These are phyloP conservation scores for Cystobasidium pallidum DNA, from an alignment of 1,284 basidiomycete species.

Conservation along the genomic window DNA sequence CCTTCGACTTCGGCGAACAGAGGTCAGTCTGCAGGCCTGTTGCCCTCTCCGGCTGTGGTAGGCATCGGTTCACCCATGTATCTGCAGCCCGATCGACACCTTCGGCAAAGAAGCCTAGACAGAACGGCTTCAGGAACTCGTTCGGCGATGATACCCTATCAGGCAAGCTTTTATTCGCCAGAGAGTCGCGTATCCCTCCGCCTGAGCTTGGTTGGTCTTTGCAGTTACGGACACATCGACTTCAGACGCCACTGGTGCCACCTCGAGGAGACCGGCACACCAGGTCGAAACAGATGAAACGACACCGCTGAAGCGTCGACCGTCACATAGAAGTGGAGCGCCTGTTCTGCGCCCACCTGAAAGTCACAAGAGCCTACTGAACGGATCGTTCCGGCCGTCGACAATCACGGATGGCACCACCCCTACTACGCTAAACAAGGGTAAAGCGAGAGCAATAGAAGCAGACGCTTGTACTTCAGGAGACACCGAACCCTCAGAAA, in stretches of 20 bases:
- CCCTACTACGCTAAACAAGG: background rate
- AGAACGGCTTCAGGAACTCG: conserved; percentile 27
- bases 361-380: background rate
- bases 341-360: background rate
- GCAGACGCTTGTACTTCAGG: background rate
- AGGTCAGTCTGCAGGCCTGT: background rate
- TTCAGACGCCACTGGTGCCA: background rate
- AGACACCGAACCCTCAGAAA: background rate
- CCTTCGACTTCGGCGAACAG: background rate
- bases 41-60: no score
- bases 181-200: no score
- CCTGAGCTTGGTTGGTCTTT: no score
- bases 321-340: background rate
- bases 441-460: conserved; percentile 16
- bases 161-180: background rate
- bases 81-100: conserved; percentile 13
- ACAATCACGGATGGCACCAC: background rate
- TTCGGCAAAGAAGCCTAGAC: background rate
- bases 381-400: background rate
- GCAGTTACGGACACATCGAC: background rate
- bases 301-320: background rate
- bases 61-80: background rate
- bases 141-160: conserved; percentile 4
- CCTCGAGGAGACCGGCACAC: background rate
- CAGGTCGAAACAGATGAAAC: background rate